Evolutionary conservation across 441 rosid genomes (phyloP), one percentile per base, ranked within the genome.

Genomic region (Capsella rubella): DNA sequence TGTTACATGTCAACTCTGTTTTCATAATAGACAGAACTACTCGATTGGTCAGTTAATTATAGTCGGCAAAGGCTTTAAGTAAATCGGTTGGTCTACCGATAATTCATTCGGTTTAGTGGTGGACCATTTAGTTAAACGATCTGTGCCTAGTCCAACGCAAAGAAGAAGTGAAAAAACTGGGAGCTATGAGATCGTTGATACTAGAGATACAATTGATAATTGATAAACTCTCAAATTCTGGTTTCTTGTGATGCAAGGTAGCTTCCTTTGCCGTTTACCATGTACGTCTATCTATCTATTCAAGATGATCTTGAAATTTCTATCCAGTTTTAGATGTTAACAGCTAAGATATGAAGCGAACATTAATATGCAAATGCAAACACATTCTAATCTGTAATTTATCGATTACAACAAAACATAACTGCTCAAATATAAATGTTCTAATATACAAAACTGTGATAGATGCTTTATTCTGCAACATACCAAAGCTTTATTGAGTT

Each of bases 191-290:
- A 61, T 21, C 51, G 21, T 27, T 42, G 18, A 31, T 11, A 47
- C 37, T 34, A 34, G 37, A 34, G 37, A 34, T 34, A 6, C 67
- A 43, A 7, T 45, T n/a, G 18, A 32, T 37, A 47, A 32, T n/a
- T 47, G 35, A 14, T 9, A 12, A 56, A 12, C n/a, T 15, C 34
- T 56, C 9, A 5, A 39, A 16, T 15, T 43, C 32, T 34, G 21
- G 39, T 72, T 72, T 72, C 69, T 63, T 63, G 69, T 16, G 29
- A 31, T 15, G 39, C 47, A 72, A 63, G 56, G 46, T 39, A 53
- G 5, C 5, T 62, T 42, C 11, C 12, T 50, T 16, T 9, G 14
- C 31, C 8, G 3, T 18, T 40, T 18, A 11, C 37, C 6, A 39
- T 13, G 8, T 54, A 15, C 13, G 16, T 0, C 25, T 21, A 21